These are phyloP conservation scores for Niebla homalea DNA, from an alignment of 495 filamentous ascomycete genomes.

Conservation along the genomic window DNA sequence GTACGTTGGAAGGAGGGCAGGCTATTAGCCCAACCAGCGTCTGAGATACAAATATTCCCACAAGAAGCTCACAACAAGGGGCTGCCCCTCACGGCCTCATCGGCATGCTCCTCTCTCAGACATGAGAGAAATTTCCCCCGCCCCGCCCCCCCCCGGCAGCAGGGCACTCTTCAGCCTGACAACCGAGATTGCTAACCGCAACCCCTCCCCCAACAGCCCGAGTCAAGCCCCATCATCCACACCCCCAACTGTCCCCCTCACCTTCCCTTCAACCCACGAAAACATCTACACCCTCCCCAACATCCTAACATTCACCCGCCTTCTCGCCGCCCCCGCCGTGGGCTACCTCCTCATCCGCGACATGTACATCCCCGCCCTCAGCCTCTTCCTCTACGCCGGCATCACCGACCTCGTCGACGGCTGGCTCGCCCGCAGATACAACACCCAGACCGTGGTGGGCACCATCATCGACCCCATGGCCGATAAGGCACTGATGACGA, in stretches of 20 bases:
- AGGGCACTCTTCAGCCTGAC: neutral
- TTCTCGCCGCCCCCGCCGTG: constrained; percentile 71
- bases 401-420: constrained; percentile 87
- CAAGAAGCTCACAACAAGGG: too few relatives aligned
- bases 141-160: neutral
- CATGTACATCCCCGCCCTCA: constrained; percentile 61
- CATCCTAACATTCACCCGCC: constrained; percentile 73
- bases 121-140: too few relatives aligned
- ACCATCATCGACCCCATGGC: constrained; percentile 94
- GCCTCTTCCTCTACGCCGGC: constrained; percentile 80
- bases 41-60: too few relatives aligned
- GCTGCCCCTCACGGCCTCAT: too few relatives aligned
- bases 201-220: neutral
- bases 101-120: too few relatives aligned
- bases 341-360: constrained; percentile 83
- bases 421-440: constrained; percentile 76
- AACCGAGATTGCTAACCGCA: neutral
- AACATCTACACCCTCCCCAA: constrained; percentile 96
- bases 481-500: constrained; percentile 89
- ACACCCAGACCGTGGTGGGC: constrained; percentile 87
- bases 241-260: constrained; percentile 34
- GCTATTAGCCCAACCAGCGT: too few relatives aligned
- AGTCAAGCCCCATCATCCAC: neutral
- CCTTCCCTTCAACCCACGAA: constrained; percentile 51
- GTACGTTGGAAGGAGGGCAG: too few relatives aligned